These are phyloP conservation scores for Malus fusca DNA, from an alignment of 306 rosid species.

Conservation along the genomic window DNA sequence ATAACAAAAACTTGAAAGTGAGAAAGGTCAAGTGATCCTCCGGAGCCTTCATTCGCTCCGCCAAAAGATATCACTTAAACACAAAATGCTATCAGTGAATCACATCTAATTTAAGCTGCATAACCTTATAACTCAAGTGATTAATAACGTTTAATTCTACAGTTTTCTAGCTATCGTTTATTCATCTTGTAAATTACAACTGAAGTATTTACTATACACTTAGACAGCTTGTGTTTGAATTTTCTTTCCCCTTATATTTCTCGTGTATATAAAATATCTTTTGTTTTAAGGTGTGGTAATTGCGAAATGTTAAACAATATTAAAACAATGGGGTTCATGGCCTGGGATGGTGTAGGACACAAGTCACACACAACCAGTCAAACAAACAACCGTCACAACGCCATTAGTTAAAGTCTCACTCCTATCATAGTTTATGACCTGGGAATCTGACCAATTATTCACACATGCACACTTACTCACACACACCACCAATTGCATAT, in stretches of 20 bases:
- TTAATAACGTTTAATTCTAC: too few species aligned
- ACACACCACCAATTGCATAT: conserved; percentile 1
- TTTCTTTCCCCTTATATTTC: too few species aligned
- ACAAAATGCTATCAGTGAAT: neutral
- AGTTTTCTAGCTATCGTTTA: too few species aligned
- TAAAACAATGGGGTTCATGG: neutral
- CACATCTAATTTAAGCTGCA: neutral
- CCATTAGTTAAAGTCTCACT: conserved; percentile 12
- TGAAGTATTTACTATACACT: neutral
- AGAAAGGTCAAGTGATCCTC: too few species aligned
- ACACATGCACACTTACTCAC: conserved; percentile 4
- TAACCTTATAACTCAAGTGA: neutral
- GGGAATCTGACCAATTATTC: conserved; percentile 20
- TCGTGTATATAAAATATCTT: too few species aligned
- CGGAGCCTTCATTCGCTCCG: too few species aligned
- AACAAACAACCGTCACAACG: conserved; percentile 10
- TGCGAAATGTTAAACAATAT: neutral
- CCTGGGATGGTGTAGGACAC: conserved; percentile 1
- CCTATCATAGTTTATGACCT: neutral
- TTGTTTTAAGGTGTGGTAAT: neutral
- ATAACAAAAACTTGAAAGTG: too few species aligned
- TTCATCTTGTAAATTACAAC: neutral
- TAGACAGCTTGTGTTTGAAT: neutral
- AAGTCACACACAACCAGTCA: conserved; percentile 12
- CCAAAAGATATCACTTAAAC: too few species aligned